Evolutionary conservation across 2,329 filamentous ascomycete species (phyloP), one percentile per base, ranked within the genome.

Genomic region (Lachnellula willkommii): DNA sequence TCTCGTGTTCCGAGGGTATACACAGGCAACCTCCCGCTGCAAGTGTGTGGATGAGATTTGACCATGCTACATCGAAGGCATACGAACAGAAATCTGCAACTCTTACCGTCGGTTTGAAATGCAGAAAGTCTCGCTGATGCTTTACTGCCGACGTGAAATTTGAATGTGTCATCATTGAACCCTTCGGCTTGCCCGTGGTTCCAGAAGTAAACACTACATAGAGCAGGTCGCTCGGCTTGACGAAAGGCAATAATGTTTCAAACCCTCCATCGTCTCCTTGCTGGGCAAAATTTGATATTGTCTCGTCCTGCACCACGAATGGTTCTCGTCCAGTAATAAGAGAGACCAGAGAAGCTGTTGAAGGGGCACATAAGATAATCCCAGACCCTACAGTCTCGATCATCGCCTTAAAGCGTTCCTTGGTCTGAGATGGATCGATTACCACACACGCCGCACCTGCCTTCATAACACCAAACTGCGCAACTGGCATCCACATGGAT

Each of bases 401-500:
- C 6, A 60, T 59, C 3, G 26, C 52, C 43, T 50, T 32, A 15
- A 63, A 36, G 2, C 68, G 63, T 1, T 47, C 59, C 20, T 55
- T 51, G 5, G 67, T 67, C 47, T 68, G 62, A 9, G 54, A 55
- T 4, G 69, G 63, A 56, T 69, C 65, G 15, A 69, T 50, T 9
- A 65, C 58, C 32, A 69, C 65, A 35, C 63, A 68, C 7, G 60
- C 60, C 22, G 53, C 63, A 12, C 66, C 65, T 17, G 62, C 55
- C 46, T 62, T 62, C 36, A 66, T 51, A 2, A 68, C 57, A 43
- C 53, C 61, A 17, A 68, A 58, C 55, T 63, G 55, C 8, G 56
- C 55, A 12, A 68, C 60, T 11, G 63, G 50, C 22, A 60, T 58
- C 52, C 61, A 67, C 26, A 35, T 55, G 6, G 63, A 64, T 50